phyloP scores from a whole-genome alignment of 2,329 filamentous ascomycete genomes.

The Sclerotinia minor region DNA sequence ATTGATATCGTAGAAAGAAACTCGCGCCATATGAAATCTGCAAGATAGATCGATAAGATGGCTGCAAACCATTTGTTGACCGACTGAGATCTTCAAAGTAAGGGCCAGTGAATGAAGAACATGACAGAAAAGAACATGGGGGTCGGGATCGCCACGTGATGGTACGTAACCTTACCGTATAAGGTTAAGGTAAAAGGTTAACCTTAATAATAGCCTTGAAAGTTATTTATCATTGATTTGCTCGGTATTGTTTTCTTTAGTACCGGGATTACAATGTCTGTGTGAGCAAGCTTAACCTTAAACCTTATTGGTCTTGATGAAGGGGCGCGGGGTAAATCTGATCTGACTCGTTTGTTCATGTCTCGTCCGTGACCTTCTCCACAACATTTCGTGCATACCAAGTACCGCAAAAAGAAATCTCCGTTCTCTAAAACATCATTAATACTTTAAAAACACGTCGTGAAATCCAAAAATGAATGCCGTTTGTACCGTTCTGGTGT shows the following conservation, averaged over 20 bases:
- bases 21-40: background rate
- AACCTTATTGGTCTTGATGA: background rate
- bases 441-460: background rate
- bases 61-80: background rate
- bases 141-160: background rate
- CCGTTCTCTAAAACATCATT: background rate
- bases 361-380: background rate
- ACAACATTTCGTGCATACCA: slow-evolving; percentile 6
- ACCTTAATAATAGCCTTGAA: too few species aligned
- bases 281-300: too few species aligned
- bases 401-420: slow-evolving; percentile 9
- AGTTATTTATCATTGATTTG: too few species aligned
- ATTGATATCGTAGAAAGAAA: background rate
- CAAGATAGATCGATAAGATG: background rate
- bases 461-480: background rate
- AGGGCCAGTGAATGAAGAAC: too few species aligned
- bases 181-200: background rate
- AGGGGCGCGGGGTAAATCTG: background rate
- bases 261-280: background rate
- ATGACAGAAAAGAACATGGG: background rate
- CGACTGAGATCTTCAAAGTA: slow-evolving; percentile 4
- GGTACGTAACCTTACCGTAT: too few species aligned
- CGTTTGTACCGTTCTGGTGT: background rate
- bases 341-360: slow-evolving; percentile 12
- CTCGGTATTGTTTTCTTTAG: background rate